Evolutionary conservation across 108 stramenopile genomes (phyloP).

Genomic region (Cyclotella choctawhatcheeana): DNA sequence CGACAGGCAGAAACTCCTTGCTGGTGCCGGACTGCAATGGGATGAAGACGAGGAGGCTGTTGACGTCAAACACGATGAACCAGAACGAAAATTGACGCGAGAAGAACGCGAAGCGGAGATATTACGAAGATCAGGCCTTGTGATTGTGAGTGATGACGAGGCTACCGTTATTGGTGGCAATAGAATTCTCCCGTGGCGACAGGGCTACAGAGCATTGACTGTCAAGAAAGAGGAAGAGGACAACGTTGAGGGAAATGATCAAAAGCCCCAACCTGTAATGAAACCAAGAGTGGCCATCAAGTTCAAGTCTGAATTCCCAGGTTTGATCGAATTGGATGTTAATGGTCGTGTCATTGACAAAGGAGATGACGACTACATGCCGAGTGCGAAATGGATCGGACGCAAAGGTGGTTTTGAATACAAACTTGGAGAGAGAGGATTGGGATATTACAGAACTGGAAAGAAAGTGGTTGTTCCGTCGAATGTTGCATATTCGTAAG

Average conservation of each 20-base stretch:
- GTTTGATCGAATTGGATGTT: conserved; percentile 82
- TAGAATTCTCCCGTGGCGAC: conserved; percentile 71
- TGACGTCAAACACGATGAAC: conserved; percentile 16
- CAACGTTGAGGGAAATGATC: not conserved
- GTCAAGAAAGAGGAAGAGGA: conserved; percentile 31
- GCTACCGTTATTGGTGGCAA: conserved; percentile 72
- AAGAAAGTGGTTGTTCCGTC: conserved; percentile 86
- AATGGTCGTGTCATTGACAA: conserved; percentile 83
- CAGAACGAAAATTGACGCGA: conserved; percentile 50
- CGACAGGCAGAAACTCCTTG: conserved; percentile 74
- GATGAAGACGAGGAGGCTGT: conserved; percentile 66
- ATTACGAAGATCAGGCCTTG: conserved; percentile 68
- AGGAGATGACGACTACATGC: conserved; percentile 80
- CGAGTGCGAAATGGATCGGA: conserved; percentile 73
- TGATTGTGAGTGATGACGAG: conserved; percentile 84
- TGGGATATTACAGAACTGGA: conserved; percentile 90
- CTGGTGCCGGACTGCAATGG: conserved; percentile 69
- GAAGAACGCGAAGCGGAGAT: conserved; percentile 70
- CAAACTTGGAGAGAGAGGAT: conserved; percentile 85
- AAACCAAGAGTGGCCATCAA: conserved; percentile 50
- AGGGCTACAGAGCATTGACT: conserved; percentile 31
- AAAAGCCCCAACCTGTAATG: conserved; percentile 11
- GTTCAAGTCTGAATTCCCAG: conserved; percentile 76
- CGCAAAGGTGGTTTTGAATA: conserved; percentile 88
- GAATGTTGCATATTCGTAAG: conserved; percentile 73